Conservation (phyloP, 2,329 filamentous ascomycete genomes). For the Trichoderma asperellum region DNA sequence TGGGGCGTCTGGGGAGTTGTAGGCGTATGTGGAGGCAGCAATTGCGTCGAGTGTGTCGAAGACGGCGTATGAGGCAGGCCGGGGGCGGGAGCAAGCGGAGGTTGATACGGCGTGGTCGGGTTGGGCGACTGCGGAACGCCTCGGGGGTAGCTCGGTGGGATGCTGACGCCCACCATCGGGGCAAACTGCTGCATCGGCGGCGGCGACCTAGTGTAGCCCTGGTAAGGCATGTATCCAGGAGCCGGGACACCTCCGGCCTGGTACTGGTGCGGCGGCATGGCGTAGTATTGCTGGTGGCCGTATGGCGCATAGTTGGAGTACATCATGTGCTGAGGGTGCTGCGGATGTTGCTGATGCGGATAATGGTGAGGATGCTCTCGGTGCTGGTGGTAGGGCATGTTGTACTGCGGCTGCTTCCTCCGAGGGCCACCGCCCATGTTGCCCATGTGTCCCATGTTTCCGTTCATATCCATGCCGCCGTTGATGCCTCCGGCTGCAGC, state of each 20-base stretch:
- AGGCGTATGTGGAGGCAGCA: constrained; percentile 51
- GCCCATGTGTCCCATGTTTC: not conserved
- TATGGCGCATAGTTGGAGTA: constrained; percentile 59
- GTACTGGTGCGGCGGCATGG: constrained; percentile 61
- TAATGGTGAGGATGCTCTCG: not conserved
- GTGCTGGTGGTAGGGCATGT: constrained; percentile 43
- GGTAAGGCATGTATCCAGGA: constrained; percentile 54
- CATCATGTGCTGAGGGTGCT: constrained; percentile 51
- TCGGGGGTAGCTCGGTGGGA: constrained; percentile 53
- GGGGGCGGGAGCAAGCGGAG: constrained; percentile 51
- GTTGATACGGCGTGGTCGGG: constrained; percentile 61
- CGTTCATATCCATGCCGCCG: constrained; percentile 39
- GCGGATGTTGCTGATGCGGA: constrained; percentile 1
- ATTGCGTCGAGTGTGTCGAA: constrained; percentile 54
- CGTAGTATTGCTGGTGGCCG: constrained; percentile 51
- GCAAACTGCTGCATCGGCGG: constrained; percentile 60
- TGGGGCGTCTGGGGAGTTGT: constrained; percentile 49
- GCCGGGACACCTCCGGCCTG: constrained; percentile 55
- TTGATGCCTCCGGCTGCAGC: constrained; percentile 44
- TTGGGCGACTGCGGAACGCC: constrained; percentile 57
- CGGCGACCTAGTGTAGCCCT: constrained; percentile 53
- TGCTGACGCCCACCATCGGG: constrained; percentile 53
- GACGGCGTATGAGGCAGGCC: constrained; percentile 56
- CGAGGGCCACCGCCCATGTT: constrained; percentile 43
- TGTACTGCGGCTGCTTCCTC: constrained; percentile 45